Base-by-base conservation (phyloP, 2,329 filamentous ascomycete species). In the Pseudocercospora ulei region DNA sequence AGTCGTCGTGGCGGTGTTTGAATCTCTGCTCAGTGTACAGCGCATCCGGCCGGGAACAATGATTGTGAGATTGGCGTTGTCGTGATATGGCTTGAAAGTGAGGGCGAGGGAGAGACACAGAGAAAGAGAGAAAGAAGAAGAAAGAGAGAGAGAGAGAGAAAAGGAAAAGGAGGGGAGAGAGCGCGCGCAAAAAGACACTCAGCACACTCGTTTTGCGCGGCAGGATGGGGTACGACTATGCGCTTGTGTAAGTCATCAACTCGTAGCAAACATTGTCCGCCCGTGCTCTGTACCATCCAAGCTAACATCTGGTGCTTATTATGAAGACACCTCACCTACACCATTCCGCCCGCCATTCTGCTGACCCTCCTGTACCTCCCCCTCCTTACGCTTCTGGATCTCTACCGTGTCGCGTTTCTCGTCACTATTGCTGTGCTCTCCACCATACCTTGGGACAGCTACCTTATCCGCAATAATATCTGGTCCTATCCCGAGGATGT, bases 401-500 rank as follows among this genome's bases (percentile, higher is more conserved):
- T 73, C 24, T 78, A 75, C 59, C 78, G 78, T 54, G 70, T 78
- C 37, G 49, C 62, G 19, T 76, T 75, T 47, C 63, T 83, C 35
- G 66, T 80, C 42, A 62, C 66, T 12, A 68, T 82, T 47, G 78
- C 80, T 12, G 75, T 85, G 31, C 52, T 68, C 16, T 72, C 79
- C 3, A 83, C 81, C 0, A 75, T 79, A 16, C 81, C 81, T 19
- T 86, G 80, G 80, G 80, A 85, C 53, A 80, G 78, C 5, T 82
- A 82, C 58, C 68, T 85, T 25, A 80, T 86, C 50, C 71, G 69
- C 48, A 73, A 67, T 38, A 64, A 68, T 28, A 71, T 85, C 54
- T 85, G 81, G 80, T 77, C 74, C 6, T 86, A 84, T 53, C 80
- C 80, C 1, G 61, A 67, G 7, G 64, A 75, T 52, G 79, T 73